phyloP scores from a whole-genome alignment of 805 yeast species.

The Brettanomyces bruxellensis region DNA sequence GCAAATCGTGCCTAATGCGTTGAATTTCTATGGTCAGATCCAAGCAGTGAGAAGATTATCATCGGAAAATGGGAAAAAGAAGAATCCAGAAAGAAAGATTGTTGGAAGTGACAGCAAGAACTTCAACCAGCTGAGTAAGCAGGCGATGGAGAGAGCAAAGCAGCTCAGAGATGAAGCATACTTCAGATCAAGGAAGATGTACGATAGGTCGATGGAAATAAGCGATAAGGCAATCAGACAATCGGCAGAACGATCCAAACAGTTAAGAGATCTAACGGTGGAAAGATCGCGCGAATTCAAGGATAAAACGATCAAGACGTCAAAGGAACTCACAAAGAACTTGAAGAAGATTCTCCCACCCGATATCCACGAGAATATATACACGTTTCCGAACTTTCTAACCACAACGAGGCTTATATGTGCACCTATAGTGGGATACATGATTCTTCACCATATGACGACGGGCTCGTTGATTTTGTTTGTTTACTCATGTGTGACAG shows the following conservation, averaged over 20 bases:
- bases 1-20: no score
- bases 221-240: conserved; percentile 4
- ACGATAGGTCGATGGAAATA: conserved; percentile 1
- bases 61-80: no score
- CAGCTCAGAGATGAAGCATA: neutral
- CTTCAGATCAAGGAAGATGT: conserved; percentile 5
- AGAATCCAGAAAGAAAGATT: no score
- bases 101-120: neutral
- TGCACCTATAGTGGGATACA: conserved; percentile 80
- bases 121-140: neutral
- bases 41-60: no score
- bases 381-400: conserved; percentile 79
- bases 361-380: conserved; percentile 47
- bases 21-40: no score
- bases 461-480: conserved; percentile 64
- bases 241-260: conserved; percentile 7
- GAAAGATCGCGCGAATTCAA: conserved; percentile 12
- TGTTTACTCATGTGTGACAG: conserved; percentile 82
- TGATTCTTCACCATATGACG: conserved; percentile 56
- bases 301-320: conserved; percentile 8
- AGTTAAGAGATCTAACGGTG: conserved; percentile 11
- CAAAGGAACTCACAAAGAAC: conserved; percentile 17
- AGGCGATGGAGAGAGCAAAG: conserved; percentile 1
- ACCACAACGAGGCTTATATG: conserved; percentile 73
- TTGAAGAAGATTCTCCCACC: conserved; percentile 23